phyloP scores from a whole-genome alignment of 1,139 yeast genomes.

The Yamadazyma buinensis region DNA sequence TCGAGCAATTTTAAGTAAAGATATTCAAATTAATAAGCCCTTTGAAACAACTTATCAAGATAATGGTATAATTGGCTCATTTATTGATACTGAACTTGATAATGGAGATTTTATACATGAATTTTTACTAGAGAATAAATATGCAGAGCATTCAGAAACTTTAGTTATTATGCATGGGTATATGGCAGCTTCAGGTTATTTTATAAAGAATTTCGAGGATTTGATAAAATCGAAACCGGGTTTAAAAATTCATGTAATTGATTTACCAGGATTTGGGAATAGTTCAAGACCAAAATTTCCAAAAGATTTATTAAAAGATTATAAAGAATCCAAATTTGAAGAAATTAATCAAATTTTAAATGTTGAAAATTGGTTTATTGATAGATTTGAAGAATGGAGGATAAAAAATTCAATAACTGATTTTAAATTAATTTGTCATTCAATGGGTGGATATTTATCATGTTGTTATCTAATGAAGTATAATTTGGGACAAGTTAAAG shows the following conservation, averaged over 20 bases:
- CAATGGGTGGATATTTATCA: slow-evolving; percentile 45
- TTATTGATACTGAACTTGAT: slow-evolving; percentile 31
- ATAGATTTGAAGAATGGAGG: slow-evolving; percentile 39
- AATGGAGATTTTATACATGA: slow-evolving; percentile 34
- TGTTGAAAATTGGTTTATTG: slow-evolving; percentile 44
- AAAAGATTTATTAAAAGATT: slow-evolving; percentile 22
- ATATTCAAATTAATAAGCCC: slow-evolving; percentile 23
- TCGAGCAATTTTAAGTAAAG: slow-evolving; percentile 30
- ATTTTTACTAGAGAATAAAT: slow-evolving; percentile 28
- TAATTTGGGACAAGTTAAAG: slow-evolving; percentile 24
- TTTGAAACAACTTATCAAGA: slow-evolving; percentile 8
- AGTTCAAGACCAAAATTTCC: slow-evolving; percentile 42
- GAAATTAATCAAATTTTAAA: slow-evolving; percentile 30
- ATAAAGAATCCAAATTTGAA: slow-evolving; percentile 16
- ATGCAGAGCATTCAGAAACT: slow-evolving; percentile 3
- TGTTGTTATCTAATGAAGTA: slow-evolving; percentile 42
- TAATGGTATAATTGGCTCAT: slow-evolving; percentile 7
- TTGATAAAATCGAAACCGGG: slow-evolving; percentile 32
- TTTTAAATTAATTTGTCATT: slow-evolving; percentile 37
- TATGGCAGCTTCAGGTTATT: slow-evolving; percentile 47
- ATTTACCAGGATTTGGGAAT: slow-evolving; percentile 46
- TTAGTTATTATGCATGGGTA: slow-evolving; percentile 42
- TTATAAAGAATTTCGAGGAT: slow-evolving; percentile 35
- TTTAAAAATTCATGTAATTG: slow-evolving; percentile 31
- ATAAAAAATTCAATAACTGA: slow-evolving; percentile 17